Evolutionary conservation across 352 stramenopile species (phyloP).

Genomic region (Pythium rishiriense): DNA sequence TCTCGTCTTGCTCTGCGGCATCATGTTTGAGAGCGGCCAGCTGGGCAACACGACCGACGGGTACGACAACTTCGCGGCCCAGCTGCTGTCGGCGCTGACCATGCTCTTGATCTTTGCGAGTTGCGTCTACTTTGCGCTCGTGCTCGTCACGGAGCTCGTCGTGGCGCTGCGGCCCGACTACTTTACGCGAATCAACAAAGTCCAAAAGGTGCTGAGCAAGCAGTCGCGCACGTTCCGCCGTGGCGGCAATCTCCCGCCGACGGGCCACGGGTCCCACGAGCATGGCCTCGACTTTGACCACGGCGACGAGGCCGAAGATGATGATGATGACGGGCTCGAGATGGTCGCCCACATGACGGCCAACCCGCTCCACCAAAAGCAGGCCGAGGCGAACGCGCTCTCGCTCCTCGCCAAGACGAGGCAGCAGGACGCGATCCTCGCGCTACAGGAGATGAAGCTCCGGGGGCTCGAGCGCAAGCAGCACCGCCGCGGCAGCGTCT

Average conservation of each 20-base stretch:
- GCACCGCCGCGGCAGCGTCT: conserved; percentile 31
- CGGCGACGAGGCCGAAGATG: conserved; percentile 31
- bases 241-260: conserved; percentile 7
- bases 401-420: conserved; percentile 35
- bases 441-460: conserved; percentile 55
- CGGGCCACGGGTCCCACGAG: too few relatives aligned
- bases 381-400: conserved; percentile 36
- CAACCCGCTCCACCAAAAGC: conserved; percentile 60
- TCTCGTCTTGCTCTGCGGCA: conserved; percentile 56
- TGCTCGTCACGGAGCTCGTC: conserved; percentile 63
- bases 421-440: conserved; percentile 51
- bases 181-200: conserved; percentile 55
- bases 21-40: conserved; percentile 72
- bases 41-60: conserved; percentile 42
- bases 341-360: conserved; percentile 71
- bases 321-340: conserved; percentile 57
- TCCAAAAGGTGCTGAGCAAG: conserved; percentile 64
- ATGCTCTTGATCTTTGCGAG: conserved; percentile 58
- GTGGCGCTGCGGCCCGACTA: conserved; percentile 67
- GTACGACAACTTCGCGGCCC: conserved; percentile 44
- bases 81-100: conserved; percentile 51
- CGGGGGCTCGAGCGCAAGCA: conserved; percentile 36
- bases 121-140: conserved; percentile 59
- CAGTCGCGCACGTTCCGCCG: conserved; percentile 28
- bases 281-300: background rate